Evolutionary conservation across 352 stramenopile genomes (phyloP).

Genomic region (Globisporangium viniferum): DNA sequence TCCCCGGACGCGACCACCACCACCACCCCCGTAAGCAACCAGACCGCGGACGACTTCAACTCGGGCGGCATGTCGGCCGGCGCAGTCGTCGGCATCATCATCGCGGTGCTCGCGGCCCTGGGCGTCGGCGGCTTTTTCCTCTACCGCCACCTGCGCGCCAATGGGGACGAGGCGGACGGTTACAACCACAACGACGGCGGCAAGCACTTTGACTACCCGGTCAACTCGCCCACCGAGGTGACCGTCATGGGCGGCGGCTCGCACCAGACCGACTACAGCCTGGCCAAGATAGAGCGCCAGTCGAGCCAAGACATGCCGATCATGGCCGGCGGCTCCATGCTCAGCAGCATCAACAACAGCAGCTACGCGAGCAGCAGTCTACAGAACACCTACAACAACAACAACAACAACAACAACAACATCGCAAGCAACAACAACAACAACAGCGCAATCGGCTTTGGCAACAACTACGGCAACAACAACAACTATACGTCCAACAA

Average conservation of each 20-base stretch:
- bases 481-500: conserved; percentile 3
- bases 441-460: conserved; percentile 1
- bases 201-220: conserved; percentile 36
- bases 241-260: conserved; percentile 20
- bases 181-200: conserved; percentile 11
- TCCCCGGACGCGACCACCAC: conserved; percentile 1
- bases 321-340: conserved; percentile 14
- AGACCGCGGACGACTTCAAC: conserved; percentile 1
- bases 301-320: conserved; percentile 21
- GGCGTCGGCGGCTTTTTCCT: conserved; percentile 35
- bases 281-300: conserved; percentile 21
- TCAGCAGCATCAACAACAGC: conserved; percentile 15
- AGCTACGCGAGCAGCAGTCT: conserved; percentile 9
- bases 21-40: neutral
- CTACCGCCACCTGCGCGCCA: conserved; percentile 25
- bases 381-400: conserved; percentile 16
- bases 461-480: conserved; percentile 10
- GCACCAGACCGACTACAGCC: conserved; percentile 24
- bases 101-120: conserved; percentile 33
- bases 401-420: conserved; percentile 7
- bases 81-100: conserved; percentile 39
- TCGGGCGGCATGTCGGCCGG: conserved; percentile 37
- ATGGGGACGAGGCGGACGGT: conserved; percentile 5
- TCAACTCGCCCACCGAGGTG: conserved; percentile 16
- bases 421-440: no score